Percentiles rank a stretch among this genome's conserved stretches.
These are phyloP conservation scores for Aphanomyces astaci DNA, from an alignment of 352 stramenopile species.

Conservation along the genomic window DNA sequence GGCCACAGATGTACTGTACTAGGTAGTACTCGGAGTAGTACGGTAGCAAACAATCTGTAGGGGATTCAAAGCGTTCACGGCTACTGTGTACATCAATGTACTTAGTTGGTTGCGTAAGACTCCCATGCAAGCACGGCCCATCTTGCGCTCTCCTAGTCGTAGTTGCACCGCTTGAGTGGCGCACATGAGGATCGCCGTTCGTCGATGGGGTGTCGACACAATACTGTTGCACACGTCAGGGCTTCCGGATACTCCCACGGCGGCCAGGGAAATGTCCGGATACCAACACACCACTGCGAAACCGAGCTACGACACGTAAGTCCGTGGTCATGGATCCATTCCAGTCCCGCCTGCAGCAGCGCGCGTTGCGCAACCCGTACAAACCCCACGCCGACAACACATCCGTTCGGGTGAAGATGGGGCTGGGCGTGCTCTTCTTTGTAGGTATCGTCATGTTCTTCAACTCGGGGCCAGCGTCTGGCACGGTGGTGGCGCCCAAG, in stretches of 20 bases:
- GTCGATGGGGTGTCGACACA: no score
- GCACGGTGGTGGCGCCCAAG: conserved; percentile 24
- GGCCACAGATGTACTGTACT: no score
- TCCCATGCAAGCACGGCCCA: no score
- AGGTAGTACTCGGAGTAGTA: no score
- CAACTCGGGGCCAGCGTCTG: conserved; percentile 31
- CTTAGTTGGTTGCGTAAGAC: no score
- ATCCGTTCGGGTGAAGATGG: conserved; percentile 25
- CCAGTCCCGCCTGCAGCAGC: conserved; percentile 18
- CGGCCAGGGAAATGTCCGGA: neutral
- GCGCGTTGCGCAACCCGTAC: conserved; percentile 54
- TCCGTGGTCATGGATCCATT: conserved; percentile 25
- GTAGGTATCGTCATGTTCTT: conserved; percentile 62
- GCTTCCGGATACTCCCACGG: neutral
- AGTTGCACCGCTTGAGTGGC: no score
- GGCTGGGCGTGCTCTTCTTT: conserved; percentile 52
- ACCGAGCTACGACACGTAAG: no score
- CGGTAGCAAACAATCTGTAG: no score
- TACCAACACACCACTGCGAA: neutral
- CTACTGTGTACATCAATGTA: no score
- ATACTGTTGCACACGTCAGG: neutral
- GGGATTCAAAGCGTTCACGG: no score
- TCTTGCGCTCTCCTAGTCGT: no score
- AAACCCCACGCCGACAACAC: conserved; percentile 45
- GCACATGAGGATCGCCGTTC: no score